These are phyloP conservation scores for Pythium diclinum DNA, from an alignment of 352 stramenopile species.

Conservation along the genomic window DNA sequence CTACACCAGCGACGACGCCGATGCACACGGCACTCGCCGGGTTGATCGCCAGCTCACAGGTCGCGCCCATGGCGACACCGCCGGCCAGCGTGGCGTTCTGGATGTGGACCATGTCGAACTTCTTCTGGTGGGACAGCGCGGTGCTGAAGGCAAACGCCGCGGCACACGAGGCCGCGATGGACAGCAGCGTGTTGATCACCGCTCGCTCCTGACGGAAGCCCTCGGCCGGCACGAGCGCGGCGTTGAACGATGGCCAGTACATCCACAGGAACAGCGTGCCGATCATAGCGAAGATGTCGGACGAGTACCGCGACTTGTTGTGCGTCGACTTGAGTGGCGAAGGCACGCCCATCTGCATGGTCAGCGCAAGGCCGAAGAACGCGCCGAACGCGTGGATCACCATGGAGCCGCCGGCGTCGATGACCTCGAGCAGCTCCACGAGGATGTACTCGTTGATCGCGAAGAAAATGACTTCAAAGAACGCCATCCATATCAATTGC, in stretches of 20 bases:
- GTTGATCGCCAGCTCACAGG: conserved; percentile 69
- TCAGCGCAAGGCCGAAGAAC: conserved; percentile 77
- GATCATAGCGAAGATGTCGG: conserved; percentile 79
- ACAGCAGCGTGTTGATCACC: conserved; percentile 77
- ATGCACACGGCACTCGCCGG: conserved; percentile 40
- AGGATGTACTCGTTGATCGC: conserved; percentile 79
- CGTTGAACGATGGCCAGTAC: conserved; percentile 87
- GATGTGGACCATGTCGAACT: conserved; percentile 83
- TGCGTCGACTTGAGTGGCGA: conserved; percentile 34
- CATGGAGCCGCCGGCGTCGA: conserved; percentile 78
- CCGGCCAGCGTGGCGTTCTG: conserved; percentile 84
- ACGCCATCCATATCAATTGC: conserved; percentile 74
- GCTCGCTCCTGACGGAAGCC: conserved; percentile 67
- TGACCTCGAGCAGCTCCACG: conserved; percentile 46
- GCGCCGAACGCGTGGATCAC: conserved; percentile 85
- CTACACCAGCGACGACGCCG: conserved; percentile 45
- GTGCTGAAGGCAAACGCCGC: conserved; percentile 53
- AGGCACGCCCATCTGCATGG: conserved; percentile 53
- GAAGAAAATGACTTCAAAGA: conserved; percentile 76
- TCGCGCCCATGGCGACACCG: conserved; percentile 74
- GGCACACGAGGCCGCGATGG: conserved; percentile 56
- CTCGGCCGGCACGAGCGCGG: conserved; percentile 49
- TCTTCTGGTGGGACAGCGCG: conserved; percentile 45
- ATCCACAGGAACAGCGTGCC: conserved; percentile 86
- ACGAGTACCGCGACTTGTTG: conserved; percentile 67